These are phyloP conservation scores for Hypomyces perniciosus DNA, from an alignment of 2,329 filamentous ascomycete species.

Conservation along the genomic window DNA sequence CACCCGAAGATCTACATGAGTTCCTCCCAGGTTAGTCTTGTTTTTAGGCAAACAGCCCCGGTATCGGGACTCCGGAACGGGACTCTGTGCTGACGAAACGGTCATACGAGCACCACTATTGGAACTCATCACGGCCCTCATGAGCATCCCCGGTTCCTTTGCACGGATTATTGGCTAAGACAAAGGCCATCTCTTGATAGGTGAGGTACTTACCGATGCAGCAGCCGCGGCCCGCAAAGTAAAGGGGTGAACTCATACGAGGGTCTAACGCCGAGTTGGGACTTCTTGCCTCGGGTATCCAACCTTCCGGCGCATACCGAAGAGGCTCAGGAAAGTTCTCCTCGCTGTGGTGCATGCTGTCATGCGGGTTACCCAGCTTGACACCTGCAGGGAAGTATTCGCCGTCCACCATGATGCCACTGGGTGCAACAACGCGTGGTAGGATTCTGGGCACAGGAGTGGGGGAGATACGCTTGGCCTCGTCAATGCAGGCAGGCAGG, in stretches of 20 bases:
- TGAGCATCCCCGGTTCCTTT: too few species aligned
- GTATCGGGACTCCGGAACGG: too few species aligned
- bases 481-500: conserved; percentile 14
- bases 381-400: conserved; percentile 14
- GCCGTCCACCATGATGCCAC: conserved; percentile 11
- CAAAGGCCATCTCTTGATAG: conserved; percentile 14
- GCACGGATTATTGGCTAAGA: conserved; percentile 1
- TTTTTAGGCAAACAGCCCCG: too few species aligned
- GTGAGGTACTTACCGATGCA: conserved; percentile 14
- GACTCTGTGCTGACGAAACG: too few species aligned
- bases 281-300: conserved; percentile 10
- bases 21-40: too few species aligned
- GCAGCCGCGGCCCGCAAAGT: conserved; percentile 9
- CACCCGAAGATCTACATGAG: too few species aligned
- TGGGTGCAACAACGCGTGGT: conserved; percentile 8
- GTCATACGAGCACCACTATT: too few species aligned
- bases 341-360: conserved; percentile 11
- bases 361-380: conserved; percentile 13
- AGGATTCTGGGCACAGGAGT: conserved; percentile 11
- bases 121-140: too few species aligned
- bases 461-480: conserved; percentile 13
- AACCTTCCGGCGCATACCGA: conserved; percentile 10
- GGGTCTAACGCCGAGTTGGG: conserved; percentile 7
- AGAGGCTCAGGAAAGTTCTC: conserved; percentile 12
- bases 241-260: conserved; percentile 9